A percentile compares a stretch with the other conserved stretches of the same genome.
These are phyloP conservation scores for Tylopilus cervinicoccineus DNA, from an alignment of 768 basidiomycete genomes.

Conservation along the genomic window DNA sequence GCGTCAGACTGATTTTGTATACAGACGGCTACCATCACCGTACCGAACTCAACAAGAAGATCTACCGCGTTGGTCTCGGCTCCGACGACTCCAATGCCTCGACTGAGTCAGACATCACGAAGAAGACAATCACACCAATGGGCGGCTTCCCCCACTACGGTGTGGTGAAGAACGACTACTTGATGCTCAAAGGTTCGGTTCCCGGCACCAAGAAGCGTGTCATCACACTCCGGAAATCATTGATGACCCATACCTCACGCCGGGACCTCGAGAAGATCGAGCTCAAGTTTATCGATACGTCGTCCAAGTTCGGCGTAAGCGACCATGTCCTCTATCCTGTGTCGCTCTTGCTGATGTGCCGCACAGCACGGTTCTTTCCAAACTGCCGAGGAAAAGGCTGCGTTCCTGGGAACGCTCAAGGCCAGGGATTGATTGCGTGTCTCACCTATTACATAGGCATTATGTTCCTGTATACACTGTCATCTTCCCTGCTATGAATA, in stretches of 20 bases:
- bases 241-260: conserved; percentile 94
- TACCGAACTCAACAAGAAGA: conserved; percentile 98
- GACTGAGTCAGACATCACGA: conserved; percentile 91
- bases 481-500: conserved; percentile 40
- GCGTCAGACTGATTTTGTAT: conserved; percentile 5
- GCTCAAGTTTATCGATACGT: conserved; percentile 98
- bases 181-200: conserved; percentile 94
- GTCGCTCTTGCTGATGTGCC: conserved; percentile 3
- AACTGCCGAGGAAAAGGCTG: conserved; percentile 92
- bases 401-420: conserved; percentile 93
- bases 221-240: conserved; percentile 93
- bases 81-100: conserved; percentile 79
- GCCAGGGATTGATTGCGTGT: conserved; percentile 57
- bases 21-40: conserved; percentile 96
- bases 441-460: conserved; percentile 37
- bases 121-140: conserved; percentile 93
- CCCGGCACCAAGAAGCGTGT: conserved; percentile 98
- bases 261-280: conserved; percentile 96
- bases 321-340: background rate
- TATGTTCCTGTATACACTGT: conserved; percentile 34
- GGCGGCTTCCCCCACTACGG: conserved; percentile 99
- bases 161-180: conserved; percentile 97
- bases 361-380: conserved; percentile 92
- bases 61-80: conserved; percentile 90
- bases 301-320: conserved; percentile 93